phyloP scores from a whole-genome alignment of 768 basidiomycete genomes.

The Rubroboletus pulcherrimus region DNA sequence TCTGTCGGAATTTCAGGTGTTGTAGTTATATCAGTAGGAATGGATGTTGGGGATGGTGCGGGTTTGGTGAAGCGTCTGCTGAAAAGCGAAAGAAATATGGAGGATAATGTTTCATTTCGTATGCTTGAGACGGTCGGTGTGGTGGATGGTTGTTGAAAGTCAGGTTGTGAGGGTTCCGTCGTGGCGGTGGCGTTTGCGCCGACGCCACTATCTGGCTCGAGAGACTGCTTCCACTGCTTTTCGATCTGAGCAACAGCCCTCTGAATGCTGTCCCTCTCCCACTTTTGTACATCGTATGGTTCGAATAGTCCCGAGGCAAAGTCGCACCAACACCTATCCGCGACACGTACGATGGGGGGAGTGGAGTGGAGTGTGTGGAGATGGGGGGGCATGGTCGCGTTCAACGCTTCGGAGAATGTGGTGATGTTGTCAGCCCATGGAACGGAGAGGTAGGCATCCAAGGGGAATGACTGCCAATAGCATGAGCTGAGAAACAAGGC shows the following conservation, averaged over 20 bases:
- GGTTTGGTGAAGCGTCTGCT: constrained; percentile 7
- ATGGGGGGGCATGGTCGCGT: constrained; percentile 40
- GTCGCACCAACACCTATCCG: constrained; percentile 88
- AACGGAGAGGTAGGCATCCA: constrained; percentile 54
- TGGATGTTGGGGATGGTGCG: not conserved
- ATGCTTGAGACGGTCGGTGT: not conserved
- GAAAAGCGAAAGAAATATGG: constrained; percentile 26
- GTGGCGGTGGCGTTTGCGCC: constrained; percentile 31
- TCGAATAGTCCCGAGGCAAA: constrained; percentile 66
- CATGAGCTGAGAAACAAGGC: constrained; percentile 86
- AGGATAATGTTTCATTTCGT: constrained; percentile 20
- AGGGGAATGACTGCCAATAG: constrained; percentile 82
- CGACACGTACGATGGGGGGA: constrained; percentile 58
- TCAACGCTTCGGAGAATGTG: constrained; percentile 67
- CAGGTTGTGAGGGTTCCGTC: constrained; percentile 15
- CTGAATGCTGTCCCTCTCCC: constrained; percentile 67
- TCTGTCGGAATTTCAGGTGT: constrained; percentile 6
- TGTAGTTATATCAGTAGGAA: not conserved
- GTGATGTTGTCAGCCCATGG: constrained; percentile 72
- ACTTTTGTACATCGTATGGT: constrained; percentile 70
- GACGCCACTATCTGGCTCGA: constrained; percentile 17
- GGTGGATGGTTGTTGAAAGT: constrained; percentile 12
- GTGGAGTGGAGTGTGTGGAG: constrained; percentile 37
- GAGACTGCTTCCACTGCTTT: constrained; percentile 23
- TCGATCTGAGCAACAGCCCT: constrained; percentile 38